Percentiles rank a stretch among this genome's conserved stretches.
These are phyloP conservation scores for Withania somnifera DNA, from an alignment of 305 asterid genomes.

Conservation along the genomic window DNA sequence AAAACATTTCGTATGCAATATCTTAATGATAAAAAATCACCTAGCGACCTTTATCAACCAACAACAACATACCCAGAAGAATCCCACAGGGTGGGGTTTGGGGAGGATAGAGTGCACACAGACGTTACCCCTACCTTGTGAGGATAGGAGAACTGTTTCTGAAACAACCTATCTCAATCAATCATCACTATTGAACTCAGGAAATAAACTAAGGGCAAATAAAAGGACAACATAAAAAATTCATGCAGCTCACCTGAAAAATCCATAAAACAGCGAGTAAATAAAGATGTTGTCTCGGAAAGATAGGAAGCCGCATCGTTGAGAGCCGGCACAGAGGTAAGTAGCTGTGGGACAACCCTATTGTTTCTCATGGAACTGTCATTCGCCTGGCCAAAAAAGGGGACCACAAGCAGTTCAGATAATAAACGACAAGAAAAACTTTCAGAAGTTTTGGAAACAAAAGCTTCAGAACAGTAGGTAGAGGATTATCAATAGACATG, in stretches of 20 bases:
- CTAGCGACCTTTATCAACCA: not conserved
- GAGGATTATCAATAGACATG: not conserved
- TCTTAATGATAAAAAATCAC: not conserved
- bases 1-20: not conserved
- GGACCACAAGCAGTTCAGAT: not conserved
- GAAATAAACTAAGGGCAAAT: not conserved
- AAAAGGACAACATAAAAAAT: not conserved
- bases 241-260: conserved; percentile 33
- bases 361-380: conserved; percentile 31
- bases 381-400: conserved; percentile 31
- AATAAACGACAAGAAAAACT: not conserved
- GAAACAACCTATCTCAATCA: not conserved
- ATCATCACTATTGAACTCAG: not conserved
- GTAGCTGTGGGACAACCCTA: conserved; percentile 65
- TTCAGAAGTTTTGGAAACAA: not conserved
- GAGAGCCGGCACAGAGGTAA: conserved; percentile 64
- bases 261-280: conserved; percentile 71
- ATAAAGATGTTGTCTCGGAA: conserved; percentile 68
- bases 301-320: conserved; percentile 79
- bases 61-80: too few relatives aligned
- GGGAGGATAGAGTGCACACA: too few relatives aligned
- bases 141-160: too few relatives aligned
- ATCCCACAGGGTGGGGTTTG: too few relatives aligned
- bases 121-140: too few relatives aligned
- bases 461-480: not conserved